Evolutionary conservation across 169 alveolate species (phyloP).

Genomic region (Plasmodium blacklocki): DNA sequence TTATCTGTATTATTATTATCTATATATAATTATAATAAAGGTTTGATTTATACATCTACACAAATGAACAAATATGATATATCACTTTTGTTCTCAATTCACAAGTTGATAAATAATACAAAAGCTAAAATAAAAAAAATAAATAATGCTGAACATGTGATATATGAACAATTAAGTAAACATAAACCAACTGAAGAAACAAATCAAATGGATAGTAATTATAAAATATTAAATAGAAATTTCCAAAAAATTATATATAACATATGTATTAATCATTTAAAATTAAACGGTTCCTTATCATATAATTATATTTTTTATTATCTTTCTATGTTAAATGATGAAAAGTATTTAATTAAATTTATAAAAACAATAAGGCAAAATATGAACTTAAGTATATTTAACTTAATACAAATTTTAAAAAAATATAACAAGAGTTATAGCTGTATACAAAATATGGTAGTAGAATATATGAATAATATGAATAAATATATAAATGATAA

Average conservation of each 20-base stretch:
- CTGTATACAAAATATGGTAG: slow-evolving; percentile 33
- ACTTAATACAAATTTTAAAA: slow-evolving; percentile 39
- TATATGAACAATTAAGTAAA: neutral
- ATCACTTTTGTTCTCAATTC: slow-evolving; percentile 34
- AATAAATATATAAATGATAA: slow-evolving; percentile 53
- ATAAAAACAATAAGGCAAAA: slow-evolving; percentile 45
- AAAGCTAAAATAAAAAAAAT: neutral
- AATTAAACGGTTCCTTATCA: slow-evolving; percentile 13
- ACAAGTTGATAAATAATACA: slow-evolving; percentile 19
- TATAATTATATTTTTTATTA: slow-evolving; percentile 63
- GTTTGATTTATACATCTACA: slow-evolving; percentile 34
- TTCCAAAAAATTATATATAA: slow-evolving; percentile 35
- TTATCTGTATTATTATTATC: slow-evolving; percentile 62
- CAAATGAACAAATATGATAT: slow-evolving; percentile 65
- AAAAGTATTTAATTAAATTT: slow-evolving; percentile 37
- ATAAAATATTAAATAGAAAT: slow-evolving; percentile 10
- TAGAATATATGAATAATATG: slow-evolving; percentile 41
- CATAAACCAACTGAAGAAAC: neutral
- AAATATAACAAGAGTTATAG: slow-evolving; percentile 58
- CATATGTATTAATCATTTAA: slow-evolving; percentile 38
- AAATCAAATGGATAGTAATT: neutral
- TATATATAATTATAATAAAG: slow-evolving; percentile 64
- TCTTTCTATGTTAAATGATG: slow-evolving; percentile 64
- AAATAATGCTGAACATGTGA: no score
- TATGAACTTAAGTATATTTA: slow-evolving; percentile 19